These are phyloP conservation scores for Glarea lozoyensis DNA, from an alignment of 495 filamentous ascomycete genomes.

Conservation along the genomic window DNA sequence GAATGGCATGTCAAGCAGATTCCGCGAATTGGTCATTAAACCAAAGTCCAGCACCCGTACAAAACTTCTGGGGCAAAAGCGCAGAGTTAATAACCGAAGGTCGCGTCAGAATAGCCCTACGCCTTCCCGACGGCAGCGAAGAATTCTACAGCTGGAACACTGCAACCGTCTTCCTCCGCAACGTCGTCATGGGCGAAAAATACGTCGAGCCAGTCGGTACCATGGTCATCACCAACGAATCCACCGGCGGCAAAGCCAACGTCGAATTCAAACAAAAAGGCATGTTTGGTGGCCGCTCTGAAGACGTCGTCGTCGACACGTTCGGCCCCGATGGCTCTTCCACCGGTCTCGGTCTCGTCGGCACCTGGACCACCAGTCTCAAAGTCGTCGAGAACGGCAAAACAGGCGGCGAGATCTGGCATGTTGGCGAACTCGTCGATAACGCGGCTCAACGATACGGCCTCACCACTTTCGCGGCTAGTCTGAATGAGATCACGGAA, in stretches of 20 bases:
- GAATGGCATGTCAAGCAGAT: constrained; percentile 89
- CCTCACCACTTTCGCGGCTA: constrained; percentile 75
- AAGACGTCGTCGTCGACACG: constrained; percentile 73
- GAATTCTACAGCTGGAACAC: constrained; percentile 79
- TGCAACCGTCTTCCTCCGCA: constrained; percentile 83
- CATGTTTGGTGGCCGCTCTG: constrained; percentile 91
- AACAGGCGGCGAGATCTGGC: constrained; percentile 62
- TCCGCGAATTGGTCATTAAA: constrained; percentile 71
- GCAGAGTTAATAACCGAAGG: constrained; percentile 90
- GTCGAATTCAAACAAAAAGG: constrained; percentile 86
- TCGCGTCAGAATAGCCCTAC: constrained; percentile 61
- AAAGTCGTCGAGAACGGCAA: constrained; percentile 49
- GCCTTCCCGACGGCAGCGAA: constrained; percentile 49
- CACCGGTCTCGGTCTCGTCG: constrained; percentile 53
- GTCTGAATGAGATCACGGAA: constrained; percentile 77
- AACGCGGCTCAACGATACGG: constrained; percentile 74
- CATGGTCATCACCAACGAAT: constrained; percentile 75
- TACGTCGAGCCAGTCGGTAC: constrained; percentile 92
- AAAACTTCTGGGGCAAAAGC: constrained; percentile 98
- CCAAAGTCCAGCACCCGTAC: constrained; percentile 77
- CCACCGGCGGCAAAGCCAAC: constrained; percentile 65
- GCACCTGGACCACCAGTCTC: constrained; percentile 78
- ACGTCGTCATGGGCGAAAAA: constrained; percentile 96
- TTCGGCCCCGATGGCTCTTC: constrained; percentile 54
- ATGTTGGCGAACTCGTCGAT: constrained; percentile 61